phyloP scores from a whole-genome alignment of 192 early-diverging fungal species.

The Fimicolochytrium jonesii region DNA sequence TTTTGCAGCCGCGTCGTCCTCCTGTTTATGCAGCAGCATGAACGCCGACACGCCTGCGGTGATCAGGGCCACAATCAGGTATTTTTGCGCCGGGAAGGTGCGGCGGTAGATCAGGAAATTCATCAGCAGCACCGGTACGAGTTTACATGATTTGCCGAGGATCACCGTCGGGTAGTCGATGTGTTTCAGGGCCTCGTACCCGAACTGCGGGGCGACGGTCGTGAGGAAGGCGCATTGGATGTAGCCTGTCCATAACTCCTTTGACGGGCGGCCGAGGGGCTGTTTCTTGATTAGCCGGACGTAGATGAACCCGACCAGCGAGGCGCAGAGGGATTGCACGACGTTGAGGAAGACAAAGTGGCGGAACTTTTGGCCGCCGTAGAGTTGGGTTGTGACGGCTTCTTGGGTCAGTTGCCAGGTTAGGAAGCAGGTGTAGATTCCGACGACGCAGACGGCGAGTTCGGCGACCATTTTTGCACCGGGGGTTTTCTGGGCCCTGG shows the following conservation, averaged over 20 bases:
- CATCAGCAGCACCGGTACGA: conserved; percentile 96
- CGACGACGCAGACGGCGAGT: conserved; percentile 61
- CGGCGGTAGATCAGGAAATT: conserved; percentile 86
- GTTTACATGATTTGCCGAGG: conserved; percentile 92
- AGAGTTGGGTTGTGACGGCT: conserved; percentile 78
- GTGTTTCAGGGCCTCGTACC: conserved; percentile 86
- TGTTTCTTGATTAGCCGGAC: conserved; percentile 48
- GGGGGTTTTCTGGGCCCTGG: no score
- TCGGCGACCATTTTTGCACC: conserved; percentile 42
- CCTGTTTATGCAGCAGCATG: conserved; percentile 73
- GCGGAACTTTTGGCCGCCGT: conserved; percentile 76
- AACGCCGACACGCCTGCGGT: conserved; percentile 89
- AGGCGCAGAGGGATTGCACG: conserved; percentile 75
- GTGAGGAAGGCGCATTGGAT: conserved; percentile 71
- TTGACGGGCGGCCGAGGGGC: conserved; percentile 28
- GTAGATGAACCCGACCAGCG: conserved; percentile 73
- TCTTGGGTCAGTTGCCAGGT: conserved; percentile 96
- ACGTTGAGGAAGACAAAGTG: conserved; percentile 91
- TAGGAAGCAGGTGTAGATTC: conserved; percentile 94
- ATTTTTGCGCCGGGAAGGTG: conserved; percentile 82
- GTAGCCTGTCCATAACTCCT: conserved; percentile 40
- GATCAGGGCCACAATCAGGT: conserved; percentile 80
- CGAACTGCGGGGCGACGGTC: conserved; percentile 81
- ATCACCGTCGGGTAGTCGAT: conserved; percentile 98
- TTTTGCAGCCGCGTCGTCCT: conserved; percentile 38